A percentile compares a stretch with the other conserved stretches of the same genome.
phyloP scores from a whole-genome alignment of 306 rosid species.

The Quercus dentata region DNA sequence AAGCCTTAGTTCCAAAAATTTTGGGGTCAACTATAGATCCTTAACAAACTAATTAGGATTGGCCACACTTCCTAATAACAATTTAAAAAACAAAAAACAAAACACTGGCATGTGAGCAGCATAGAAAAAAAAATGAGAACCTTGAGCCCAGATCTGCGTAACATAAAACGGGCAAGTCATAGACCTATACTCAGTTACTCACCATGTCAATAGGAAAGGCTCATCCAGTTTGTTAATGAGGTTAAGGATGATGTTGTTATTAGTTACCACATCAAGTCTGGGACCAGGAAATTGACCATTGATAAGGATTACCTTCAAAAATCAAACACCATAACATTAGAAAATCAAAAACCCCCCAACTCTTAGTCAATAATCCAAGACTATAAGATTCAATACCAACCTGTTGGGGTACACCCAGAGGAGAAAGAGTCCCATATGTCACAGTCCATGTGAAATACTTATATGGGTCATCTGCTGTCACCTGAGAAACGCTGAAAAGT shows the following conservation, averaged over 20 bases:
- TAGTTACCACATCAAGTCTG: slow-evolving; percentile 78
- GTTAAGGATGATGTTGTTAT: slow-evolving; percentile 82
- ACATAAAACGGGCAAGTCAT: not conserved
- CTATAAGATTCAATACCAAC: slow-evolving; percentile 36
- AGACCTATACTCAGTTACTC: slow-evolving; percentile 47
- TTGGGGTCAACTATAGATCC: no score
- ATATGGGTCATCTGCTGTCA: slow-evolving; percentile 77
- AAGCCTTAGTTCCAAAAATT: no score
- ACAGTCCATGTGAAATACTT: slow-evolving; percentile 82
- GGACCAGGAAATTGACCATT: slow-evolving; percentile 99
- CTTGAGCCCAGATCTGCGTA: not conserved
- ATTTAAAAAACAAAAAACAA: not conserved
- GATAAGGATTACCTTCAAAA: slow-evolving; percentile 77
- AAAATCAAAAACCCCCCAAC: not conserved
- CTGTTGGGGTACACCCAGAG: slow-evolving; percentile 82
- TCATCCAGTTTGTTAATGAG: slow-evolving; percentile 89
- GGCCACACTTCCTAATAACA: no score
- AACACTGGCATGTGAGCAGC: not conserved
- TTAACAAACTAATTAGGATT: no score
- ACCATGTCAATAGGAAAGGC: slow-evolving; percentile 87
- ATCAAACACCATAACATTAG: slow-evolving; percentile 28
- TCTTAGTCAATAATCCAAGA: slow-evolving; percentile 6
- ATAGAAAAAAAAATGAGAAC: not conserved
- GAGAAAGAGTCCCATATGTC: slow-evolving; percentile 81
- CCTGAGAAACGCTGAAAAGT: slow-evolving; percentile 39